A percentile compares a stretch with the other conserved stretches of the same genome.
Evolutionary conservation across 2,329 filamentous ascomycete species (phyloP).

Genomic region (Calonectria ilicicola): DNA sequence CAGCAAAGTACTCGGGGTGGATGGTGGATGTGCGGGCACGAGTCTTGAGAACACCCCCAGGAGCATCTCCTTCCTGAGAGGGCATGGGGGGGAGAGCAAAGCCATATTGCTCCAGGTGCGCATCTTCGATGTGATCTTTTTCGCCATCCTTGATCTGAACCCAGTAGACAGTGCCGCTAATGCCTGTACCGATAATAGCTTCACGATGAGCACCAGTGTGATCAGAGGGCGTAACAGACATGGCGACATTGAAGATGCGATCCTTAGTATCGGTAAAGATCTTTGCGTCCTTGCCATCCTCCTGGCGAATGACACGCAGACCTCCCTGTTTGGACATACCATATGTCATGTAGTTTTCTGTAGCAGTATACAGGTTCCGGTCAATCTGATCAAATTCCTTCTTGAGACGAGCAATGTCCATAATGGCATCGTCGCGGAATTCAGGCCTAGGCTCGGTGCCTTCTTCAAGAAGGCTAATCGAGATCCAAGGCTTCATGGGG

Average conservation of each 20-base stretch:
- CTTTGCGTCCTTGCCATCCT: constrained; percentile 91
- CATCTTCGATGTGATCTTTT: constrained; percentile 83
- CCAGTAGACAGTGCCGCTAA: constrained; percentile 98
- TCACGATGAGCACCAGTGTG: constrained; percentile 73
- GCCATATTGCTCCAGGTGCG: constrained; percentile 84
- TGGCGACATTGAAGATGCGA: constrained; percentile 92
- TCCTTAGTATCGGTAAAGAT: constrained; percentile 93
- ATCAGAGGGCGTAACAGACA: constrained; percentile 76
- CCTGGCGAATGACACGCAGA: constrained; percentile 92
- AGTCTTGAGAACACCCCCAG: constrained; percentile 94
- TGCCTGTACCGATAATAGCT: constrained; percentile 89
- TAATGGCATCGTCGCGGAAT: constrained; percentile 83
- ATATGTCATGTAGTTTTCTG: constrained; percentile 92
- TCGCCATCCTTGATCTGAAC: constrained; percentile 81
- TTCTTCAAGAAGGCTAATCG: constrained; percentile 78
- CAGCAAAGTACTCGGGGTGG: constrained; percentile 93
- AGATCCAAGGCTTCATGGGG: constrained; percentile 95
- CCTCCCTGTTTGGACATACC: constrained; percentile 94
- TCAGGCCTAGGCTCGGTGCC: constrained; percentile 67
- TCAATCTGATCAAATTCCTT: constrained; percentile 99
- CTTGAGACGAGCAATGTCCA: constrained; percentile 94
- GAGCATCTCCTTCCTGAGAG: constrained; percentile 88
- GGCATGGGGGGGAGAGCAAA: constrained; percentile 90
- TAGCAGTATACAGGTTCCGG: constrained; percentile 90
- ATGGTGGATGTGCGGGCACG: constrained; percentile 89